A percentile compares a stretch with the other conserved stretches of the same genome.
These are phyloP conservation scores for Sorghum bicolor DNA, from an alignment of 176 grass and related monocot species.

Conservation along the genomic window DNA sequence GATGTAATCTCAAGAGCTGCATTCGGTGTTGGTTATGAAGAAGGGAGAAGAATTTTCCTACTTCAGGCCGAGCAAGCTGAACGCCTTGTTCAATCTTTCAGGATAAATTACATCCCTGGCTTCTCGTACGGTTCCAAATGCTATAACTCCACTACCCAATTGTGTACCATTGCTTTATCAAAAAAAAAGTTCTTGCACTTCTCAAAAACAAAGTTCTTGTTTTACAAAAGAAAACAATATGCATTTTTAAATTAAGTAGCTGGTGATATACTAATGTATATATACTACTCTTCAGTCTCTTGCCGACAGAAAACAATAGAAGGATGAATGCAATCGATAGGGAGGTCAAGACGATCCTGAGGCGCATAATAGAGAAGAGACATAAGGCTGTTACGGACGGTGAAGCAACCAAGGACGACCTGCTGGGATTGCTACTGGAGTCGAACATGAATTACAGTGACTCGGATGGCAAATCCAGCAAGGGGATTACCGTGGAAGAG, in stretches of 20 bases:
- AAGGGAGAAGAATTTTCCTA: constrained; percentile 62
- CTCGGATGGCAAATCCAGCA: constrained; percentile 15
- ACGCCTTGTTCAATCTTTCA: neutral
- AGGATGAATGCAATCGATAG: constrained; percentile 47
- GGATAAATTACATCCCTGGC: constrained; percentile 45
- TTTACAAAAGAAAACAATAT: neutral
- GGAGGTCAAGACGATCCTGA: constrained; percentile 40
- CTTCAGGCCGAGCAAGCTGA: constrained; percentile 54
- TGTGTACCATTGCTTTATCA: neutral
- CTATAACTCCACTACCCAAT: neutral
- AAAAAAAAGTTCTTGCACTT: no score
- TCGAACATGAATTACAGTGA: constrained; percentile 52
- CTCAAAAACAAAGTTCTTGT: no score
- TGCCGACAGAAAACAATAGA: constrained; percentile 39
- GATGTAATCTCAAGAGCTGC: constrained; percentile 70
- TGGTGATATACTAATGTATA: neutral
- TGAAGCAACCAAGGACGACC: constrained; percentile 32
- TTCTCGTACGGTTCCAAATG: constrained; percentile 31
- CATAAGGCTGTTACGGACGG: constrained; percentile 33
- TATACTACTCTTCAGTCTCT: neutral
- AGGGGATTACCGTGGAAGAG: constrained; percentile 52
- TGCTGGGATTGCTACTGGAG: constrained; percentile 59
- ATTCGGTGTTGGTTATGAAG: constrained; percentile 62
- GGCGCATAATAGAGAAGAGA: constrained; percentile 55
- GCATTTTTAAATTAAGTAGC: neutral